phyloP scores from a whole-genome alignment of 441 rosid genomes.

The Mallotus repandus region DNA sequence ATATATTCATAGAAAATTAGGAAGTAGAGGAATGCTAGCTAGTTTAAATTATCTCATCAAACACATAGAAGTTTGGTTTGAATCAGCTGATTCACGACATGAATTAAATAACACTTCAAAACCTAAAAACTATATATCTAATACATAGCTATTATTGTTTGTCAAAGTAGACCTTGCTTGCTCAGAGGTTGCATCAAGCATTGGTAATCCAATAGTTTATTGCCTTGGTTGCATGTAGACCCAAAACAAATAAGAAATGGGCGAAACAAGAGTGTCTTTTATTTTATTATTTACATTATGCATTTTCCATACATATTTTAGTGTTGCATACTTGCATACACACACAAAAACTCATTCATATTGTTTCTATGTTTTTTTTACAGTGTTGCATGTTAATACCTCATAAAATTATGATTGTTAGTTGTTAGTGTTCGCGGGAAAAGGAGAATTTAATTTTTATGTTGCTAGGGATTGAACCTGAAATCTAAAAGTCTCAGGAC shows the following conservation, averaged over 20 bases:
- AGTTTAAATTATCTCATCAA: slow-evolving; percentile 3
- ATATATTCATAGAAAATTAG: not conserved
- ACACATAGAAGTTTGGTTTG: not conserved
- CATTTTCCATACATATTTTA: too few relatives aligned
- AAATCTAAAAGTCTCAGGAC: too few relatives aligned
- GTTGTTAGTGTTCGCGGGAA: too few relatives aligned
- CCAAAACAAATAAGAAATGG: not conserved
- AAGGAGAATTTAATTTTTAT: too few relatives aligned
- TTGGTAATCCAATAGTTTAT: slow-evolving; percentile 18
- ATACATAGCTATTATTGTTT: not conserved
- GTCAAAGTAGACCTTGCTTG: slow-evolving; percentile 21
- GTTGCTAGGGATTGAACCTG: too few relatives aligned
- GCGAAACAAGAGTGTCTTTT: not conserved
- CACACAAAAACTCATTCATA: too few relatives aligned
- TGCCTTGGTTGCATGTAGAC: not conserved
- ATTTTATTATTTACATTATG: too few relatives aligned
- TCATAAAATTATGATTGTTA: too few relatives aligned
- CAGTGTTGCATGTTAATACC: too few relatives aligned
- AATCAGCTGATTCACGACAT: slow-evolving; percentile 44
- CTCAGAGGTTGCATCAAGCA: slow-evolving; percentile 12
- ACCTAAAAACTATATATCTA: not conserved
- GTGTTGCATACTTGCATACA: too few relatives aligned
- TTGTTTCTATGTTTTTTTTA: not conserved
- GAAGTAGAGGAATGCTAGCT: not conserved
- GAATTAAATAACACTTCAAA: slow-evolving; percentile 15